Evolutionary conservation across 1,284 basidiomycete species (phyloP).

Genomic region (Peniophora sp.): DNA sequence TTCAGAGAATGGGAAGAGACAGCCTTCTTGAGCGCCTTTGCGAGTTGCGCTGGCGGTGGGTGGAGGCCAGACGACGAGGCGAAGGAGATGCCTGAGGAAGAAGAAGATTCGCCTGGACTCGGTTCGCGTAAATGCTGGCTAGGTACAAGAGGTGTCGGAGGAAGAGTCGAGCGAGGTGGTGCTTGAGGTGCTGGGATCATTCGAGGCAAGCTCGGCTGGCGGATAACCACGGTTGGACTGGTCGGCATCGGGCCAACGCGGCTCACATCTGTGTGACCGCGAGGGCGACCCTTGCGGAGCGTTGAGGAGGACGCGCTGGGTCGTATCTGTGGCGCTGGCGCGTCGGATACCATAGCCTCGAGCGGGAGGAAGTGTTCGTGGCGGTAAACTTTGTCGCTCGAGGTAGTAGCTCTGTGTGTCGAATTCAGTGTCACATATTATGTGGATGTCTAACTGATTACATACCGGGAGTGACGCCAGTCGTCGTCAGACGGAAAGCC

Average conservation of each 20-base stretch:
- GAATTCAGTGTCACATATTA: too few relatives aligned
- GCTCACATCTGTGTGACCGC: too few relatives aligned
- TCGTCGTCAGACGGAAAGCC: constrained; percentile 6
- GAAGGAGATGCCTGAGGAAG: constrained; percentile 35
- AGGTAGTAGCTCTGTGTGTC: constrained; percentile 1
- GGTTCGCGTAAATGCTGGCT: constrained; percentile 7
- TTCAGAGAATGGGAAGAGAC: constrained; percentile 47
- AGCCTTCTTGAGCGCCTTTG: constrained; percentile 41
- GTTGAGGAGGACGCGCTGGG: constrained; percentile 11
- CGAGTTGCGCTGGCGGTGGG: constrained; percentile 1
- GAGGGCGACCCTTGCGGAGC: constrained; percentile 3
- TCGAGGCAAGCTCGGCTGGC: too few relatives aligned
- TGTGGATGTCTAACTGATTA: neutral
- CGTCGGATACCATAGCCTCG: constrained; percentile 1
- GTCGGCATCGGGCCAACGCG: too few relatives aligned
- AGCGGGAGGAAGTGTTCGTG: constrained; percentile 1
- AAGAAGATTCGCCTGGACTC: constrained; percentile 10
- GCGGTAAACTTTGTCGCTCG: constrained; percentile 9
- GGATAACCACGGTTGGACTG: too few relatives aligned
- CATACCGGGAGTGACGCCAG: constrained; percentile 11
- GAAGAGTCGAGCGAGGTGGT: constrained; percentile 1
- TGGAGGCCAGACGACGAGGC: constrained; percentile 24
- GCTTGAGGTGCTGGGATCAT: too few relatives aligned
- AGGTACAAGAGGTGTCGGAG: constrained; percentile 9
- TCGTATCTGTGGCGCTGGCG: constrained; percentile 1